phyloP scores from a whole-genome alignment of 805 yeast genomes.

The Candida adriatica region DNA sequence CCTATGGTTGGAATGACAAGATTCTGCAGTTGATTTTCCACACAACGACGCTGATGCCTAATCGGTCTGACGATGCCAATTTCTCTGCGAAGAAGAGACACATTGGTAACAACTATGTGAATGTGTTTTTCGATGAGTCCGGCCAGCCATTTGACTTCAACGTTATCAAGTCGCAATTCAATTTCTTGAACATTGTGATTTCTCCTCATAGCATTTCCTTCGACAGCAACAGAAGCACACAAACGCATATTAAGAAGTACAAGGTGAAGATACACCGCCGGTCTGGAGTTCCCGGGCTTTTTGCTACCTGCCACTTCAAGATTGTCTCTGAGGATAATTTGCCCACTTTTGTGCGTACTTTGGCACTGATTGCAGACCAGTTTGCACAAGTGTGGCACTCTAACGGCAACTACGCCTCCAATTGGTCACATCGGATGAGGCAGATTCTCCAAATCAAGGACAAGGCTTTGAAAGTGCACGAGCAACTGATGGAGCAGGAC shows the following conservation, averaged over 20 bases:
- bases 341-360: slow-evolving; percentile 58
- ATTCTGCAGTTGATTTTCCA: slow-evolving; percentile 70
- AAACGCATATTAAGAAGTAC: slow-evolving; percentile 33
- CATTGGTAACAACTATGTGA: slow-evolving; percentile 80
- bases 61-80: slow-evolving; percentile 31
- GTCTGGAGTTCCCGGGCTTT: slow-evolving; percentile 67
- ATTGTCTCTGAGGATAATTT: slow-evolving; percentile 54
- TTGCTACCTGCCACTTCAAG: slow-evolving; percentile 72
- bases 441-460: slow-evolving; percentile 39
- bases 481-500: slow-evolving; percentile 9
- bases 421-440: slow-evolving; percentile 62
- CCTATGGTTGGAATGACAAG: slow-evolving; percentile 66
- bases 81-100: slow-evolving; percentile 67
- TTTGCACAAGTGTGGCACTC: slow-evolving; percentile 75
- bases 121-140: slow-evolving; percentile 75
- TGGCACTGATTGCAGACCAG: slow-evolving; percentile 58
- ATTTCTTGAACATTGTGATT: slow-evolving; percentile 73
- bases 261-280: slow-evolving; percentile 60
- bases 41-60: slow-evolving; percentile 78
- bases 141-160: slow-evolving; percentile 62
- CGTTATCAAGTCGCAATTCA: slow-evolving; percentile 69
- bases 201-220: slow-evolving; percentile 45
- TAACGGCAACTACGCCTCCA: slow-evolving; percentile 46
- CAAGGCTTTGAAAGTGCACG: slow-evolving; percentile 17
- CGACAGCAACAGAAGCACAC: slow-evolving; percentile 7